Evolutionary conservation across 352 stramenopile genomes (phyloP).

Genomic region (Thalassiosira mediterranea): DNA sequence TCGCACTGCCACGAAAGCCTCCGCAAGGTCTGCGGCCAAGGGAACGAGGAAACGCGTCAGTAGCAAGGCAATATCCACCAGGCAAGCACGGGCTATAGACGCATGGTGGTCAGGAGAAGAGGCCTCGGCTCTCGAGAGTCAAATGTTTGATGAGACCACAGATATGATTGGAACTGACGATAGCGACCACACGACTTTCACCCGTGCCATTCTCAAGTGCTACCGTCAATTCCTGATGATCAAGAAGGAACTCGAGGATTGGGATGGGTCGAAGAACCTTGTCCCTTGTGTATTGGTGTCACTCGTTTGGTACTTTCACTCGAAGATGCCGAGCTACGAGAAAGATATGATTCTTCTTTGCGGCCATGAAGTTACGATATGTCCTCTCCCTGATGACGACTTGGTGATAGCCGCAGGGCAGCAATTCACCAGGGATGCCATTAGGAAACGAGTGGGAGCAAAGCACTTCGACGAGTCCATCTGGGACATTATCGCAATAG

Average conservation of each 20-base stretch:
- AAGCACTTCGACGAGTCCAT: neutral
- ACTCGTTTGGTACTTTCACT: slow-evolving; percentile 70
- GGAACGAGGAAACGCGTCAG: too few relatives aligned
- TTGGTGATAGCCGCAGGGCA: neutral
- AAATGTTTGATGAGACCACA: too few relatives aligned
- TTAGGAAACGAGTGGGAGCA: slow-evolving; percentile 1
- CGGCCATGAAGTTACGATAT: slow-evolving; percentile 59
- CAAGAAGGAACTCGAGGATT: slow-evolving; percentile 71
- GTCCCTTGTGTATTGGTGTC: slow-evolving; percentile 54
- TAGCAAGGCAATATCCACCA: too few relatives aligned
- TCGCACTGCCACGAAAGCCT: too few relatives aligned
- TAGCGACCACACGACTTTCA: too few relatives aligned
- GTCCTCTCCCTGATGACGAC: slow-evolving; percentile 45
- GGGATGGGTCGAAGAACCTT: slow-evolving; percentile 59
- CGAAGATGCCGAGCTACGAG: slow-evolving; percentile 61
- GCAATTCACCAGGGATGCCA: neutral
- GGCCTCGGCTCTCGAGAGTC: slow-evolving; percentile 4
- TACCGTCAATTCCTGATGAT: slow-evolving; percentile 72
- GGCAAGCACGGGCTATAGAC: too few relatives aligned
- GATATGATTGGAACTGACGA: too few relatives aligned
- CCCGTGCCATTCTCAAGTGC: slow-evolving; percentile 37
- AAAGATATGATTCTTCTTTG: slow-evolving; percentile 68
- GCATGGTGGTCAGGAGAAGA: slow-evolving; percentile 10
- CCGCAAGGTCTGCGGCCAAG: too few relatives aligned
- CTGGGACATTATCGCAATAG: neutral